Evolutionary conservation across 2,329 filamentous ascomycete species (phyloP).

Genomic region (Trichophyton rubrum): DNA sequence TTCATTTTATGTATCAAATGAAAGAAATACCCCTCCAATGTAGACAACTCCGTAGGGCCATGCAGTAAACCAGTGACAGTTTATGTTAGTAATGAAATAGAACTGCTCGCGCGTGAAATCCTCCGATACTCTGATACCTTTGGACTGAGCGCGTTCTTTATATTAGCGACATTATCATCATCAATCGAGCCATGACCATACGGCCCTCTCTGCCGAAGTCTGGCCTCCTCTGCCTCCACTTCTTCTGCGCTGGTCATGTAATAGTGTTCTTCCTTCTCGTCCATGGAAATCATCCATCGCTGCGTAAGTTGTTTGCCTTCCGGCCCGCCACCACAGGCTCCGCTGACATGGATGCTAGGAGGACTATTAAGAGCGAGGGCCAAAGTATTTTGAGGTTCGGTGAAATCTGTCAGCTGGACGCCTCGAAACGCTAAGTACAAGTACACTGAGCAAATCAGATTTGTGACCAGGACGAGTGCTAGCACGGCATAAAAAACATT

Average conservation of each 20-base stretch:
- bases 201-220: not conserved
- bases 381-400: constrained; percentile 65
- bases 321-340: constrained; percentile 46
- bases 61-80: not conserved
- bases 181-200: not conserved
- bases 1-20: not conserved
- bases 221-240: constrained; percentile 4
- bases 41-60: not conserved
- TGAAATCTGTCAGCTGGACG: constrained; percentile 63
- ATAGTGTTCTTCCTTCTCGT: constrained; percentile 41
- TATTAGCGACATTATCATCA: constrained; percentile 7
- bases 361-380: constrained; percentile 56
- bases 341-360: constrained; percentile 39
- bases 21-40: not conserved
- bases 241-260: constrained; percentile 33
- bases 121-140: constrained; percentile 24
- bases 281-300: constrained; percentile 34
- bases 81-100: constrained; percentile 16
- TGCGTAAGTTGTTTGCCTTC: constrained; percentile 37
- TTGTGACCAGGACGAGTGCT: constrained; percentile 52
- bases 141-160: constrained; percentile 17
- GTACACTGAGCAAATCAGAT: constrained; percentile 53
- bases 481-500: constrained; percentile 56
- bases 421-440: constrained; percentile 42
- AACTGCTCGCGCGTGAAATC: constrained; percentile 20